Conservation (phyloP, 2,329 filamentous ascomycete species). For the Thermoascus crustaceus region DNA sequence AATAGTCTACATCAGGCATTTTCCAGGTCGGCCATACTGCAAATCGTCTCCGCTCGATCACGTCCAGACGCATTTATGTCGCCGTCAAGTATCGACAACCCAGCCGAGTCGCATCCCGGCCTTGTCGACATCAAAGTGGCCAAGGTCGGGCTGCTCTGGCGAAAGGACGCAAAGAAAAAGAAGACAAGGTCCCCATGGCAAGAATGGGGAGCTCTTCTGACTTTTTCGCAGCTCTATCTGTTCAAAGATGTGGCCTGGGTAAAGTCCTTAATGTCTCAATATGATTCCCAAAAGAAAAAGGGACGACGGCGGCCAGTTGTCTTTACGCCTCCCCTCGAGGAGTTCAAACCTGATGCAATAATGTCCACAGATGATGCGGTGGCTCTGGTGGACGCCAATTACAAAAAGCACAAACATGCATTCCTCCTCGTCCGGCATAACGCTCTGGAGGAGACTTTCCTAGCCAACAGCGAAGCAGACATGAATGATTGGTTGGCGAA, state of each 20-base stretch:
- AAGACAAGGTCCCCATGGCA: slow-evolving; percentile 95
- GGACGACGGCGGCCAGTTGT: slow-evolving; percentile 70
- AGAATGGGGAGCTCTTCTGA: slow-evolving; percentile 95
- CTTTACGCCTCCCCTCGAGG: slow-evolving; percentile 80
- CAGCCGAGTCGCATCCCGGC: slow-evolving; percentile 77
- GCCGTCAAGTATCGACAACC: slow-evolving; percentile 75
- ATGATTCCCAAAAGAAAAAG: slow-evolving; percentile 71
- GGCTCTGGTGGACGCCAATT: slow-evolving; percentile 73
- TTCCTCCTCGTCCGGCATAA: slow-evolving; percentile 85
- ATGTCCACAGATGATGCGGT: slow-evolving; percentile 93
- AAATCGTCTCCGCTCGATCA: slow-evolving; percentile 90
- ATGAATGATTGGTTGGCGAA: slow-evolving; percentile 96
- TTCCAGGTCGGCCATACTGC: slow-evolving; percentile 81
- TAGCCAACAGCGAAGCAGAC: slow-evolving; percentile 83
- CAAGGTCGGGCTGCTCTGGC: slow-evolving; percentile 90
- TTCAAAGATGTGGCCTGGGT: slow-evolving; percentile 92
- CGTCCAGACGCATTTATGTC: slow-evolving; percentile 92
- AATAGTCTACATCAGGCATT: slow-evolving; percentile 79
- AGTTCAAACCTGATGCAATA: slow-evolving; percentile 88
- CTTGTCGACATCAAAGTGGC: slow-evolving; percentile 97
- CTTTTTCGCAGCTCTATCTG: slow-evolving; percentile 93
- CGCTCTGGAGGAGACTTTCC: slow-evolving; percentile 78
- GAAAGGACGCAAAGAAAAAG: slow-evolving; percentile 88
- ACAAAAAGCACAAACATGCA: slow-evolving; percentile 89
- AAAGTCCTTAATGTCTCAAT: slow-evolving; percentile 81